These are phyloP conservation scores for Colletotrichum sp. DNA, from an alignment of 2,329 filamentous ascomycete genomes.

Conservation along the genomic window DNA sequence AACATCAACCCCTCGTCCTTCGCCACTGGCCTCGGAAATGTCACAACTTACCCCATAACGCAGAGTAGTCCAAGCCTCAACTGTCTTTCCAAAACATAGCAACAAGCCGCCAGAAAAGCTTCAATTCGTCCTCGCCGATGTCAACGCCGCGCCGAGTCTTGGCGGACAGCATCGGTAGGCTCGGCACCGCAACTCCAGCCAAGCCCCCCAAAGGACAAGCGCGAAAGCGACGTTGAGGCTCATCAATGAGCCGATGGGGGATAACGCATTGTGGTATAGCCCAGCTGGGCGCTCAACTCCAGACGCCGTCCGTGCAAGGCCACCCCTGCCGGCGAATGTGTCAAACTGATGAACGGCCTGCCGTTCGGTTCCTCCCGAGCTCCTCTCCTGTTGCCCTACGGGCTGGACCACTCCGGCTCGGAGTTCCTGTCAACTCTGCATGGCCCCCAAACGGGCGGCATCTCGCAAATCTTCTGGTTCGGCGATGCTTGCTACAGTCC, in stretches of 20 bases:
- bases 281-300: background rate
- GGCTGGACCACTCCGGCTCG: background rate
- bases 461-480: accelerated
- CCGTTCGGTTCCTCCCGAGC: slow-evolving; percentile 4
- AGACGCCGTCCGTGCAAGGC: background rate
- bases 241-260: background rate
- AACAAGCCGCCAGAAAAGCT: background rate
- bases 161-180: background rate
- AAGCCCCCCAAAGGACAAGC: background rate
- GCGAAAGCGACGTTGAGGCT: background rate
- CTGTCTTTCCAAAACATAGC: too few species aligned
- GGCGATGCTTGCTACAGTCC: accelerated
- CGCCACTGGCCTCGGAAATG: too few species aligned
- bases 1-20: too few species aligned
- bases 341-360: background rate
- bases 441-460: background rate
- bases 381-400: background rate
- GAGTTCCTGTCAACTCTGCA: background rate
- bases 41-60: too few species aligned
- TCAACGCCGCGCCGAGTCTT: background rate
- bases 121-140: background rate
- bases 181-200: background rate
- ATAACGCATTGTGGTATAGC: slow-evolving; percentile 10
- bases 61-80: too few species aligned
- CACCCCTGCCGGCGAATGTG: background rate